phyloP scores from a whole-genome alignment of 805 yeast genomes.

The Clavispora santaluciae region DNA sequence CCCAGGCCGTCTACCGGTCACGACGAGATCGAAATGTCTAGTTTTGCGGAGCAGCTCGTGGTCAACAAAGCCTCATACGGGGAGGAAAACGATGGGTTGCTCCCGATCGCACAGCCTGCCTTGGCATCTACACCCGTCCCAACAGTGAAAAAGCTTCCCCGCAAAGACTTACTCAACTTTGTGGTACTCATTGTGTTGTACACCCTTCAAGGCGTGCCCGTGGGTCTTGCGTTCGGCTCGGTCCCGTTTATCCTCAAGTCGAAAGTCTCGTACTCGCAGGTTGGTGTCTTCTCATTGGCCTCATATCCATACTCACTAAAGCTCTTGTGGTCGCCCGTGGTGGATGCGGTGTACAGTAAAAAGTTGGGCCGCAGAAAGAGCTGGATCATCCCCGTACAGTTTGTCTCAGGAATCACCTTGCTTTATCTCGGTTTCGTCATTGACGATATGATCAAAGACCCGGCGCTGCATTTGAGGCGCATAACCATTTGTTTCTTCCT shows the following conservation, averaged over 20 bases:
- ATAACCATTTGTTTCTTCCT: slow-evolving; percentile 72
- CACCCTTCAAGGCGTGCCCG: slow-evolving; percentile 92
- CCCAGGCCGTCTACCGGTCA: not conserved
- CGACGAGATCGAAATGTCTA: not conserved
- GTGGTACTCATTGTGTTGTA: slow-evolving; percentile 68
- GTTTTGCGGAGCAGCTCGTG: not conserved
- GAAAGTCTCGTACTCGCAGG: slow-evolving; percentile 77
- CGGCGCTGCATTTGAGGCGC: slow-evolving; percentile 44
- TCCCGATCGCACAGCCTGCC: slow-evolving; percentile 21
- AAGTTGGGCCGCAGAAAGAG: slow-evolving; percentile 77
- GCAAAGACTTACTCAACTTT: slow-evolving; percentile 34
- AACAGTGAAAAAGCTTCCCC: slow-evolving; percentile 5
- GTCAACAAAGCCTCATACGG: slow-evolving; percentile 19
- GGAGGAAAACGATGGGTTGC: slow-evolving; percentile 32
- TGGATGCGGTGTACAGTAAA: slow-evolving; percentile 74
- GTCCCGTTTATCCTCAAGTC: slow-evolving; percentile 86
- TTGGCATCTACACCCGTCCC: not conserved
- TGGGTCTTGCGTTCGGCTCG: slow-evolving; percentile 92
- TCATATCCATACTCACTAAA: slow-evolving; percentile 93
- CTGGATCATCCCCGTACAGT: slow-evolving; percentile 94
- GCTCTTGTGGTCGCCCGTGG: slow-evolving; percentile 92
- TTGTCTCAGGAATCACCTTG: slow-evolving; percentile 67
- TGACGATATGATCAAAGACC: slow-evolving; percentile 46
- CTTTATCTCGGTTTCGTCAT: slow-evolving; percentile 55
- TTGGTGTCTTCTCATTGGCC: slow-evolving; percentile 87